Evolutionary conservation across 306 rosid species (phyloP), one percentile per base, ranked within the genome.

Genomic region (Gillenia trifoliata): DNA sequence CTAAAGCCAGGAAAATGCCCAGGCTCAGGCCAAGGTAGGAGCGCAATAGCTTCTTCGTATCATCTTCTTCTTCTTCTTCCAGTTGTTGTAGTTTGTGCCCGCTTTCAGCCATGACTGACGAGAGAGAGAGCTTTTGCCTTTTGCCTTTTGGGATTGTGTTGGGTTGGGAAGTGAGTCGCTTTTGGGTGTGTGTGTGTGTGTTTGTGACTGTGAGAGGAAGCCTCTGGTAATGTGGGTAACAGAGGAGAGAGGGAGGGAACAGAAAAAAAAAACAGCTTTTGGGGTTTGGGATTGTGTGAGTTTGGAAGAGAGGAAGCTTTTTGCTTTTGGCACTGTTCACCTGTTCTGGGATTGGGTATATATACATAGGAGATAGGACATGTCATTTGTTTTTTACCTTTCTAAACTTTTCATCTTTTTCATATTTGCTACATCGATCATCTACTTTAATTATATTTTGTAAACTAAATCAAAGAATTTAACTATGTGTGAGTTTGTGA

Each of bases 1-100:
- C 80, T 9, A 83, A 67, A 4, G 93, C 93, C 8, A 88, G 71
- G 70, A 77, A 87, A 5, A 91, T 56, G 3, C 95, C 81, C 54
- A 91, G 82, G 83, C 89, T 80, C 1, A 89, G 29, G 13, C 94
- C 97, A 1, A 91, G 23, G 81, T 85, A 91, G 0, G 88, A 83
- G 13, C 83, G 22, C 12, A 84, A 57, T 0, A 86, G 67, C 78
- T 81, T 87, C 75, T 77, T 80, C 36, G 55, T 16, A 6, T 66
- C 74, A 17, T 50, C 59, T 30, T 43, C 26, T 33, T 66, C 79
- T 22, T 30, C 63, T n/a, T 60, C 49, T 34, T 82, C 79, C 13
- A 67, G 60, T 71, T 70, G 72, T 20, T 74, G 50, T 34, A 54
- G 67, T 70, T 45, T 23, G 22, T 15, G 25, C 49, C 6, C 17